A percentile compares a stretch with the other conserved stretches of the same genome.
phyloP scores from a whole-genome alignment of 1,139 yeast species.

The Saccharomyces pastorianus region DNA sequence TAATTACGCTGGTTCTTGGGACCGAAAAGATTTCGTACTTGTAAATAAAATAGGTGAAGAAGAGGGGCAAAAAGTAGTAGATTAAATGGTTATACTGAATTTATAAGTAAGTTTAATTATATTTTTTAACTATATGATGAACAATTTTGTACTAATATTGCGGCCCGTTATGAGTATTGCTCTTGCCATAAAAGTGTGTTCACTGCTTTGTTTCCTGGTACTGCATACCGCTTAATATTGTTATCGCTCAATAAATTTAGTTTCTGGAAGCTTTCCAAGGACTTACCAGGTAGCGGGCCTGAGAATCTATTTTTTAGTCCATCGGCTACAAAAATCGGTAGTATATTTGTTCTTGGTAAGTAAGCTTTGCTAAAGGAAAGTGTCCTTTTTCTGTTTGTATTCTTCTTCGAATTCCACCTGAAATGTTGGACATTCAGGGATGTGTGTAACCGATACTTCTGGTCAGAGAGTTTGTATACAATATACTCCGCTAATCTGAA shows the following conservation, averaged over 20 bases:
- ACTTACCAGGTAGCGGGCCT: neutral
- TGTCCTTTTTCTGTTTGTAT: neutral
- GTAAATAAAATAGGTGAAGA: conserved; percentile 2
- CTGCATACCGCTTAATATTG: neutral
- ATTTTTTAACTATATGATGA: neutral
- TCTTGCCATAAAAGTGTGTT: neutral
- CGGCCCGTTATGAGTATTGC: neutral
- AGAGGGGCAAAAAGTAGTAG: neutral
- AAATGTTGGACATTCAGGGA: neutral
- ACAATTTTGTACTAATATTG: neutral
- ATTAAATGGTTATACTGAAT: neutral
- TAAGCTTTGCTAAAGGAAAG: neutral
- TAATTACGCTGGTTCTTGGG: neutral
- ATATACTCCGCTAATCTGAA: neutral
- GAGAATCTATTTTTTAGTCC: neutral
- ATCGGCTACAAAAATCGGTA: neutral
- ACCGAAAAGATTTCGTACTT: neutral
- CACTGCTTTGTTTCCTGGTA: neutral
- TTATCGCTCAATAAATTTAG: neutral
- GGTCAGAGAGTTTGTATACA: neutral
- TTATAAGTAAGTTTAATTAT: neutral
- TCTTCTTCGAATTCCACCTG: neutral
- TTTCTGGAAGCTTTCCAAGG: neutral
- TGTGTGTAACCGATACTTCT: neutral
- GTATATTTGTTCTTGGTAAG: neutral